Conservation (phyloP, 78 protist species). For the Dictyostelium discoideum region dicty_2.7 NC_007088.5:2595501-2596000, state of each 20-base stretch:
- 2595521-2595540: background rate
- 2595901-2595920: background rate
- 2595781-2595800: background rate
- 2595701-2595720: background rate
- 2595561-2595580: background rate
- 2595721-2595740: background rate
- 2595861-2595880: background rate
- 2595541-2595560: background rate
- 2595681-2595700: background rate
- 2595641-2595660: background rate
- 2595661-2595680: background rate
- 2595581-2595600: background rate
- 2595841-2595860: background rate
- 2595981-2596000: background rate
- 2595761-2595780: background rate
- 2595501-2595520: background rate
- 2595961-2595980: background rate
- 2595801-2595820: background rate
- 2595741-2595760: background rate
- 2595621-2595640: background rate
- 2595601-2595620: background rate
- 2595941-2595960: background rate
- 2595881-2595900: too few relatives aligned
- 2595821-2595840: background rate
- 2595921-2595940: background rate